A percentile compares a stretch with the other conserved stretches of the same genome.
phyloP scores from a whole-genome alignment of 345 rosid genomes.

The Ricinus communis region DNA sequence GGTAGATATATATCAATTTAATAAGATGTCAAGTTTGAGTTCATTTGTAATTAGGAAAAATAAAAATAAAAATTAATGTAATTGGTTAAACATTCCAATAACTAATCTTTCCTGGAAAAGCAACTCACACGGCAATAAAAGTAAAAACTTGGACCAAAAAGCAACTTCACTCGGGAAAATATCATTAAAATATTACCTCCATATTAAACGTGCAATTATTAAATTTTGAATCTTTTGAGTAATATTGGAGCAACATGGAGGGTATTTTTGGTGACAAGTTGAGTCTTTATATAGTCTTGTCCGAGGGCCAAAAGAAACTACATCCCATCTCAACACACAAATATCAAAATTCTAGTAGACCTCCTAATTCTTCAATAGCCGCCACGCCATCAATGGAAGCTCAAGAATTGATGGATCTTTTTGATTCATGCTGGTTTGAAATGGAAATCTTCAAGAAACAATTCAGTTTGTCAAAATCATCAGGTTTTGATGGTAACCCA shows the following conservation, averaged over 20 bases:
- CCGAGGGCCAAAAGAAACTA: background rate
- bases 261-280: conserved; percentile 18
- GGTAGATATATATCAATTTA: too few relatives aligned
- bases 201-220: conserved; percentile 34
- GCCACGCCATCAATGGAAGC: conserved; percentile 37
- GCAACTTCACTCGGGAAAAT: background rate
- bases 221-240: background rate
- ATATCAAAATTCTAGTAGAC: background rate
- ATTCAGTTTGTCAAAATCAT: conserved; percentile 1
- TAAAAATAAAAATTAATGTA: too few relatives aligned
- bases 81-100: background rate
- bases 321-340: conserved; percentile 2
- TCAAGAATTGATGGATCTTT: conserved; percentile 32
- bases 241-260: background rate
- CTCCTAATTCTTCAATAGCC: conserved; percentile 5
- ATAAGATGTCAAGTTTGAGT: too few relatives aligned
- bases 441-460: conserved; percentile 40
- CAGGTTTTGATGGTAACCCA: conserved; percentile 23
- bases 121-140: conserved; percentile 21
- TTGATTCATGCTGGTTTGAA: conserved; percentile 51
- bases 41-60: too few relatives aligned
- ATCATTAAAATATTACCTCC: background rate
- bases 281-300: conserved; percentile 14
- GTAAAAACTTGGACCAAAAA: conserved; percentile 12
- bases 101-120: conserved; percentile 30